Conservation (phyloP, 495 filamentous ascomycete species). For the Talaromyces liani region DNA sequence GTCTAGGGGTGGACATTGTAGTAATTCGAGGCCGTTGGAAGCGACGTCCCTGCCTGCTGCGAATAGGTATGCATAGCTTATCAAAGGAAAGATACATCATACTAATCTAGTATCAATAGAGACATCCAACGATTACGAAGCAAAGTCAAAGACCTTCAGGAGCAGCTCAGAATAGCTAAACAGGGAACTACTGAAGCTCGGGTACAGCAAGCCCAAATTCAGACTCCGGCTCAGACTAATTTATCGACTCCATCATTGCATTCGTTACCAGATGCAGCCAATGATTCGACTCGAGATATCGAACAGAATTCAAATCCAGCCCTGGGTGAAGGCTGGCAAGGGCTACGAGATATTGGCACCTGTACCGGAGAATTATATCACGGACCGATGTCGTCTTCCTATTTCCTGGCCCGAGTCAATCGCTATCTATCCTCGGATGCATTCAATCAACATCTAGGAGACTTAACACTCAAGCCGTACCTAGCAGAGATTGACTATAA, state of each 20-base stretch:
- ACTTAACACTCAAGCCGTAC: background rate
- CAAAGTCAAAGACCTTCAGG: conserved; percentile 30
- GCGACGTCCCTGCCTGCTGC: conserved; percentile 18
- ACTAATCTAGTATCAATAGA: conserved; percentile 7
- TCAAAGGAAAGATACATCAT: background rate
- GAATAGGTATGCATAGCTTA: conserved; percentile 9
- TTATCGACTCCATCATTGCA: conserved; percentile 5
- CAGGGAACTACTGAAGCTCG: background rate
- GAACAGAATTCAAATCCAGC: background rate
- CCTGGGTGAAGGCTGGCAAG: background rate
- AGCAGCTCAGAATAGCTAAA: conserved; percentile 19
- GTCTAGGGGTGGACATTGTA: conserved; percentile 25
- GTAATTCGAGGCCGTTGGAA: conserved; percentile 25
- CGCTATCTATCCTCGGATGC: conserved; percentile 17
- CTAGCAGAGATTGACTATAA: conserved; percentile 11
- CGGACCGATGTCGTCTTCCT: conserved; percentile 22
- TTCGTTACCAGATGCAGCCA: background rate
- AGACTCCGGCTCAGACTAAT: background rate
- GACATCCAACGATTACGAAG: conserved; percentile 35
- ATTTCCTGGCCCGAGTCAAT: conserved; percentile 21
- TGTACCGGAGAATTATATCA: conserved; percentile 15
- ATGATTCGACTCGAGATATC: background rate
- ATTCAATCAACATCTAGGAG: background rate
- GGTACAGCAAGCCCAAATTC: background rate
- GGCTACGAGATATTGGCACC: background rate